phyloP scores from a whole-genome alignment of 75 land plant genomes.

The Selaginella tamariscina region DNA sequence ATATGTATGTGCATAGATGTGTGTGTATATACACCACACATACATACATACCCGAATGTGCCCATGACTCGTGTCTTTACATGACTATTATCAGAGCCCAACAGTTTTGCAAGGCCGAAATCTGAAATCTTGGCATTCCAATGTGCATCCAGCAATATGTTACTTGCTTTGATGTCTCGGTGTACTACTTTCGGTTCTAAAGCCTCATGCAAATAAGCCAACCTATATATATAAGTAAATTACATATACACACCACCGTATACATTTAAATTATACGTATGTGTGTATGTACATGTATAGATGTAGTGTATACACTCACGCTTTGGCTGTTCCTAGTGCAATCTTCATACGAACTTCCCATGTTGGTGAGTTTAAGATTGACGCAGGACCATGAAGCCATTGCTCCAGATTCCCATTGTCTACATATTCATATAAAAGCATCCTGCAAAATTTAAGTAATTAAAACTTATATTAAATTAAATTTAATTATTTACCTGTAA shows the following conservation, averaged over 20 bases:
- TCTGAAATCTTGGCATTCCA: conserved; percentile 89
- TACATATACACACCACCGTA: neutral
- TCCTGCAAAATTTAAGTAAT: conserved; percentile 22
- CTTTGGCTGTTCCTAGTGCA: conserved; percentile 63
- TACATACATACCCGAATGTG: conserved; percentile 83
- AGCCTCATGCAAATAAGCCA: conserved; percentile 86
- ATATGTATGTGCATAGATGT: no score
- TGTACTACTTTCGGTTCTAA: conserved; percentile 92
- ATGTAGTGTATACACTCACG: no score
- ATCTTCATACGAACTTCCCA: conserved; percentile 62
- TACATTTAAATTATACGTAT: neutral
- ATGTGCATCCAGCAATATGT: conserved; percentile 65
- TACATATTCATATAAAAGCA: conserved; percentile 61
- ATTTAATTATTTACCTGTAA: neutral
- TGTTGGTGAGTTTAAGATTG: conserved; percentile 30
- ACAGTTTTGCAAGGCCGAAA: conserved; percentile 82
- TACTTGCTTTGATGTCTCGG: conserved; percentile 77
- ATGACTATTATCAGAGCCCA: conserved; percentile 62
- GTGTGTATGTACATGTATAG: no score
- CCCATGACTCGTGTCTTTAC: conserved; percentile 76
- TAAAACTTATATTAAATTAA: neutral
- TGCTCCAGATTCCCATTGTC: conserved; percentile 61
- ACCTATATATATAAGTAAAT: conserved; percentile 21
- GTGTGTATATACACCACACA: neutral
- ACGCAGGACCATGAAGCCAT: conserved; percentile 57